These are phyloP conservation scores for Tripidium arundinaceum DNA, from an alignment of 202 grass and related monocot genomes.

Conservation along the genomic window DNA sequence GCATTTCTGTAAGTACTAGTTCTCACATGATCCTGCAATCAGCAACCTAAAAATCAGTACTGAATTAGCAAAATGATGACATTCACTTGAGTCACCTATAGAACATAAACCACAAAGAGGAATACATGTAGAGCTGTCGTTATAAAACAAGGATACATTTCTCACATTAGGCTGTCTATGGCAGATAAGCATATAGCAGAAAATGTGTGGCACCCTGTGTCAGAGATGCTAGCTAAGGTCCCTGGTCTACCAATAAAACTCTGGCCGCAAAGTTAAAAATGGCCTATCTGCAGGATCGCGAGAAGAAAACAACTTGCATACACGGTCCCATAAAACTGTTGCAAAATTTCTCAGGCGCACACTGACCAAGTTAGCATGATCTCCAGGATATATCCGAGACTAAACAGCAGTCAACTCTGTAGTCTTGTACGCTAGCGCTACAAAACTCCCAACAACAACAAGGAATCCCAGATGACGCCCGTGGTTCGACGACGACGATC, in stretches of 20 bases:
- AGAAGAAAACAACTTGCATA: not conserved
- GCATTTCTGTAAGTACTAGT: constrained; percentile 86
- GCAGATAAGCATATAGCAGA: not conserved
- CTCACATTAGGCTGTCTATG: not conserved
- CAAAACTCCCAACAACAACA: not conserved
- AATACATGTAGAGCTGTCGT: not conserved
- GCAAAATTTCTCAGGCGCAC: not conserved
- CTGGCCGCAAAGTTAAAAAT: not conserved
- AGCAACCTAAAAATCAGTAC: constrained; percentile 32
- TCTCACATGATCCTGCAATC: constrained; percentile 82
- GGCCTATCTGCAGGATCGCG: not conserved
- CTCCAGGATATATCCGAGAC: not conserved
- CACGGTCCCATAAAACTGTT: not conserved
- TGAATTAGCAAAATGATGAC: constrained; percentile 11
- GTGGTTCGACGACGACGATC: not conserved
- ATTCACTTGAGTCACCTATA: not conserved
- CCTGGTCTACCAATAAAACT: not conserved
- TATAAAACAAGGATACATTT: constrained; percentile 3
- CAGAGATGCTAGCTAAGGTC: not conserved
- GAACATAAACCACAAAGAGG: not conserved
- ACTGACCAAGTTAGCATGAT: not conserved
- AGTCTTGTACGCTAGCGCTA: not conserved
- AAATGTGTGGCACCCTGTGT: not conserved
- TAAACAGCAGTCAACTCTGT: not conserved
- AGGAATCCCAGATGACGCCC: not conserved